These are phyloP conservation scores for Cynara cardunculus DNA, from an alignment of 129 eudicot species.

Conservation along the genomic window DNA sequence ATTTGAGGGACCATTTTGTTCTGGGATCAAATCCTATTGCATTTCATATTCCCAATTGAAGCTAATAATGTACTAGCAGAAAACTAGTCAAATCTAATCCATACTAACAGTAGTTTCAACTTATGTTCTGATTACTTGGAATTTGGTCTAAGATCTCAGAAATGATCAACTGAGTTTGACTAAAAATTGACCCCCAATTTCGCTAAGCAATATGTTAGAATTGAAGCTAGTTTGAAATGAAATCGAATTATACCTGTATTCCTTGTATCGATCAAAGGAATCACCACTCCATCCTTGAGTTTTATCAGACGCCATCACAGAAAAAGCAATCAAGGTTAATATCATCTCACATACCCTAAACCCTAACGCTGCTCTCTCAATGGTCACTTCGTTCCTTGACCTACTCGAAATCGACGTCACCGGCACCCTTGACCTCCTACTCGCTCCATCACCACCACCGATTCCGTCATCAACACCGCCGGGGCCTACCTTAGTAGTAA, in stretches of 20 bases:
- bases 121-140: background rate
- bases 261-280: conserved; percentile 86
- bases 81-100: background rate
- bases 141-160: background rate
- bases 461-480: conserved; percentile 20
- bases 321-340: conserved; percentile 59
- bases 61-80: background rate
- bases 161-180: background rate
- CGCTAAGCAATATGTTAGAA: background rate
- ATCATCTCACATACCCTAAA: conserved; percentile 61
- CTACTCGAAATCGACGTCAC: conserved; percentile 37
- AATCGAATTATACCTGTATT: conserved; percentile 58
- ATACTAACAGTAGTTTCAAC: background rate
- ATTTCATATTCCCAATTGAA: background rate
- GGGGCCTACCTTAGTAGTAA: conserved; percentile 26
- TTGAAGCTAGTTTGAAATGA: background rate
- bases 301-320: conserved; percentile 86
- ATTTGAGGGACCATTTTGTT: background rate
- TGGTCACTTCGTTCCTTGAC: conserved; percentile 32
- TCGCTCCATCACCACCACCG: conserved; percentile 31
- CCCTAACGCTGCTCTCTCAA: conserved; percentile 53
- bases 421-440: conserved; percentile 40
- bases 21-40: background rate
- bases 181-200: background rate
- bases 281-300: conserved; percentile 99